Evolutionary conservation across 768 basidiomycete species (phyloP).

Genomic region (Pilatotrama ljubarskyi): DNA sequence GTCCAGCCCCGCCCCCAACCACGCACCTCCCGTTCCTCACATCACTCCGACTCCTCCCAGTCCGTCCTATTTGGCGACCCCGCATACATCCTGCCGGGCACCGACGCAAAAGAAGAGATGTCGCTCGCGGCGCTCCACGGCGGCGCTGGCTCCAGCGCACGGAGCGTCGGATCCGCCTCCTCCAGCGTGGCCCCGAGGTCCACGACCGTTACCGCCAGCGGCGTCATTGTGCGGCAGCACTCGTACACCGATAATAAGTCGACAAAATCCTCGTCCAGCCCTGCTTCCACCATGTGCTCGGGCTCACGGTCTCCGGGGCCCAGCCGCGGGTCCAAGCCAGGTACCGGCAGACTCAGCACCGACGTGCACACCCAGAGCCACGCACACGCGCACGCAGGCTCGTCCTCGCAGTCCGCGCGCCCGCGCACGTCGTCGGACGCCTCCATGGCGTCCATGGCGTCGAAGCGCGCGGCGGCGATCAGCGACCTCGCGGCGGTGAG

Average conservation of each 20-base stretch:
- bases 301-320: too few species aligned
- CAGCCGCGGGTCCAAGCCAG: too few species aligned
- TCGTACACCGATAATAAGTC: background rate
- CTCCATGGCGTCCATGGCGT: constrained; percentile 1
- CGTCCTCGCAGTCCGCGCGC: background rate
- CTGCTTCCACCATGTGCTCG: background rate
- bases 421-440: background rate
- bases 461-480: constrained; percentile 7
- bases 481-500: constrained; percentile 12
- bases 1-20: constrained; percentile 42
- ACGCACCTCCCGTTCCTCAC: background rate
- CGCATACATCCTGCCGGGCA: background rate
- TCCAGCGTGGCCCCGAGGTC: background rate
- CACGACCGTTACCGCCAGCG: background rate
- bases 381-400: too few species aligned
- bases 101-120: background rate
- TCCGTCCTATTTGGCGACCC: background rate
- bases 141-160: background rate
- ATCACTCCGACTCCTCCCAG: background rate
- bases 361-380: background rate
- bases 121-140: constrained; percentile 1
- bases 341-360: too few species aligned
- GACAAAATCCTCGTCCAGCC: background rate
- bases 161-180: background rate
- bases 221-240: background rate